Evolutionary conservation across 2,329 filamentous ascomycete species (phyloP).

Genomic region (Pseudofabraea citricarpa): DNA sequence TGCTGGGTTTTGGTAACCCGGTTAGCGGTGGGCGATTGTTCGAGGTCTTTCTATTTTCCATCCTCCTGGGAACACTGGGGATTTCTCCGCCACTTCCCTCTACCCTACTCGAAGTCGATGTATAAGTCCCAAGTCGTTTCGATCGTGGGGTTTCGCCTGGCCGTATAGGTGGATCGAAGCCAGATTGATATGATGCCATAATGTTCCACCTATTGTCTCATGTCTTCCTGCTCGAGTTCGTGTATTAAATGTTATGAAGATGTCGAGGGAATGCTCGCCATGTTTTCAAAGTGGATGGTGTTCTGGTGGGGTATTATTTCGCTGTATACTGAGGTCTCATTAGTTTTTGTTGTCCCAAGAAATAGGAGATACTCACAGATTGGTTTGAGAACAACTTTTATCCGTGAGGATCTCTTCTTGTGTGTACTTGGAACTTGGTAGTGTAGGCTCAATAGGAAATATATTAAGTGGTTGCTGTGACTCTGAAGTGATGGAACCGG

Average conservation of each 20-base stretch:
- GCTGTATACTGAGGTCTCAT: too few species aligned
- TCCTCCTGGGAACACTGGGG: too few species aligned
- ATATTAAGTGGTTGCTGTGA: too few species aligned
- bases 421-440: too few species aligned
- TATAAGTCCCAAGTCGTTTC: conserved; percentile 21
- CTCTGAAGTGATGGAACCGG: too few species aligned
- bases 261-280: conserved; percentile 1
- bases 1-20: conserved; percentile 17
- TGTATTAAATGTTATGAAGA: conserved; percentile 21
- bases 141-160: conserved; percentile 32
- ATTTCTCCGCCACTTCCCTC: conserved; percentile 22
- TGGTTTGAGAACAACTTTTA: conserved; percentile 9
- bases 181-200: conserved; percentile 39
- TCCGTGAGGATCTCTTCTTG: conserved; percentile 22
- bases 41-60: conserved; percentile 14
- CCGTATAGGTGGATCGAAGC: conserved; percentile 35
- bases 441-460: too few species aligned
- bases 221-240: conserved; percentile 12
- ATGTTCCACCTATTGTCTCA: conserved; percentile 21
- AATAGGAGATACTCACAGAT: conserved; percentile 5
- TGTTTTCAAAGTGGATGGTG: neutral
- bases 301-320: too few species aligned
- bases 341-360: too few species aligned
- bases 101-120: conserved; percentile 11
- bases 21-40: conserved; percentile 12